Base-by-base conservation (phyloP, 2,329 filamentous ascomycete genomes). In the Aspergillus chevalieri region DNA sequence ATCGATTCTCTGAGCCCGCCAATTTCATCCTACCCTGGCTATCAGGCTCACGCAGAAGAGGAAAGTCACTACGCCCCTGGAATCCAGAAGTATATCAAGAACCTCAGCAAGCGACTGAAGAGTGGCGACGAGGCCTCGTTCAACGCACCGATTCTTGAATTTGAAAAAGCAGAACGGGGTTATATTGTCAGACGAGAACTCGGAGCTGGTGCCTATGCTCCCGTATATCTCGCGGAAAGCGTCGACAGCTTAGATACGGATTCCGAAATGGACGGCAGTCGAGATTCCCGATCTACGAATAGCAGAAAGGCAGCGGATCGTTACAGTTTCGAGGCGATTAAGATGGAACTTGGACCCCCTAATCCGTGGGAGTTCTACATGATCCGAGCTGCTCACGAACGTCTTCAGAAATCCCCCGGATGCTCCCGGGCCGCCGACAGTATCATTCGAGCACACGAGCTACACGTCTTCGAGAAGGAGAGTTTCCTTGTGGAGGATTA, bases 341-440 rank as follows among this genome's bases (percentile, higher is more conserved):
- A 98, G 71, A 91, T 95, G 83, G 93, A 98, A 71, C 81, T 67
- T 10, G 67, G 86, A 28, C 89, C 91, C 0, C 88, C 92, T 0
- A 86, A 84, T 4, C 79, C 87, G 0, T 98, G 93, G 93, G 93
- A 98, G 65, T 98, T 97, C 65, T 87, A 95, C 71, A 94, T 98
- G 69, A 89, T 97, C 75, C 85, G 89, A 1, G 81, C 89, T 48
- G 83, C 87, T 1, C 88, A 92, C 55, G 75, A 80, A 19, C 86
- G 93, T 1, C 77, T 98, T 0, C 86, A 85, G 0, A 55, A 57
- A 7, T 58, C 60, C 5, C 78, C 85, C 1, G 80, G 79, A 26
- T 74, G 86, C 52, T 57, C 71, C 6, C 84, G 92, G 12, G 85
- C 86, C 0, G 78, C 83, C 1, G 83, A 88, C 3, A 94, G 88